Evolutionary conservation across 108 stramenopile species (phyloP).

Genomic region (Skeletonema potamos): DNA sequence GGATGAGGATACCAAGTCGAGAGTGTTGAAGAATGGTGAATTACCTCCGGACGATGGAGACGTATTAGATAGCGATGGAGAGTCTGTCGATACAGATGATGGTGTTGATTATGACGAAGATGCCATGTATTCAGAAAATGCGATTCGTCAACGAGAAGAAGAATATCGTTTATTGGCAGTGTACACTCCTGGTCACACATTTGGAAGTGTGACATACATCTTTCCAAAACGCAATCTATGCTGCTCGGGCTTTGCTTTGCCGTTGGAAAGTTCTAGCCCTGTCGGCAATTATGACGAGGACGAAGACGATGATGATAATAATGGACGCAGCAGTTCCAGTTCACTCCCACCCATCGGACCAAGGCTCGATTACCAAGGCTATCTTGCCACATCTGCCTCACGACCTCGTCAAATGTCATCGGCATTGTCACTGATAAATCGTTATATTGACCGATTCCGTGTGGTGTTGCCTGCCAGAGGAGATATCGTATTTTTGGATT

Average conservation of each 20-base stretch:
- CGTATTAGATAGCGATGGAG: background rate
- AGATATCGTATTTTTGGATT: conserved; percentile 66
- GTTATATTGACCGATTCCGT: conserved; percentile 68
- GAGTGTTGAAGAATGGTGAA: conserved; percentile 49
- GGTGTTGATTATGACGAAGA: conserved; percentile 19
- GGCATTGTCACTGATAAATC: conserved; percentile 54
- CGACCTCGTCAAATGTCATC: conserved; percentile 74
- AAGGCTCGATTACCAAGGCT: conserved; percentile 73
- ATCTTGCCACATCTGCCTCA: conserved; percentile 77
- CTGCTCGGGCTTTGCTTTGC: conserved; percentile 77
- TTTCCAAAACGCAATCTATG: conserved; percentile 71
- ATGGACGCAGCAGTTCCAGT: background rate
- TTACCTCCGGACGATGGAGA: conserved; percentile 48
- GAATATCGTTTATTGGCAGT: conserved; percentile 70
- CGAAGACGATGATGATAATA: conserved; percentile 39
- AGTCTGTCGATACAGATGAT: conserved; percentile 10
- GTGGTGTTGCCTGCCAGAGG: conserved; percentile 72
- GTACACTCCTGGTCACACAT: conserved; percentile 83
- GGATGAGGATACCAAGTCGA: conserved; percentile 57
- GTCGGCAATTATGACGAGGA: conserved; percentile 17
- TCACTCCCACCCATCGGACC: conserved; percentile 52
- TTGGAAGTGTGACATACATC: conserved; percentile 76
- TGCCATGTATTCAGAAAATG: conserved; percentile 56
- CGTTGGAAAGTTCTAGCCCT: conserved; percentile 54
- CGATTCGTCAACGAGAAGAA: conserved; percentile 70